Evolutionary conservation across 1,284 basidiomycete species (phyloP), one percentile per base, ranked within the genome.

Genomic region (Papiliotrema flavescens): DNA sequence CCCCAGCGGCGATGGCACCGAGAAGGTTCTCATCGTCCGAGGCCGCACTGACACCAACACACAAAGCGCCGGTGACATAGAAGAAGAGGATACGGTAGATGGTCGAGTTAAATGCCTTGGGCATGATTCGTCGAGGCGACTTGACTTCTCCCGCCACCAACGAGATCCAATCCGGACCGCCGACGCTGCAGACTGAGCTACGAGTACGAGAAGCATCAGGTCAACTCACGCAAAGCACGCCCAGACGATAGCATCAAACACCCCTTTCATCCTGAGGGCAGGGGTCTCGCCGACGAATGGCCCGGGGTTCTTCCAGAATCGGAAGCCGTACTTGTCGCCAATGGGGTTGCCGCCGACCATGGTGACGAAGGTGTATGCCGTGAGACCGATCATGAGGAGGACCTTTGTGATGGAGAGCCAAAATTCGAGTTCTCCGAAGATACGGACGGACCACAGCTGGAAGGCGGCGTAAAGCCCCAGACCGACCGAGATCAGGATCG

Each of bases 1-100:
- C 56, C n/a, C 53, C 66, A 2, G 57, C 62, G 2, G 60, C 50
- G 28, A 67, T 67, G 9, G 65, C 65, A 28, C 63, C 50, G 6
- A 49, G 54, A 14, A 62, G 49, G 23, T 36, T 28, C 0, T 74
- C 65, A 53, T 85, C 79, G 62, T 81, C 82, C 24, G 81, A 86
- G 1, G 87, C 82, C 2, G 89, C 87, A 50, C 89, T 80, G 28
- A 89, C 76, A 23, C 87, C 87, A 53, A 90, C 85, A 51, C 88
- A 72, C 23, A 80, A 64, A 7, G 58, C 50, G 13, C 49, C 55
- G 19, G 51, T 47, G 57, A 88, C 83, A 73, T 89, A 90, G 68
- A 90, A 79, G 53, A 80, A 51, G 35, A 69, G 36, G 51, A 75
- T 61, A 35, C 73, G 66, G 55, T 64, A 68, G 37, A 69, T 62